Conservation (phyloP, 2,329 filamentous ascomycete species). For the Apiospora rasikravindrae region DNA sequence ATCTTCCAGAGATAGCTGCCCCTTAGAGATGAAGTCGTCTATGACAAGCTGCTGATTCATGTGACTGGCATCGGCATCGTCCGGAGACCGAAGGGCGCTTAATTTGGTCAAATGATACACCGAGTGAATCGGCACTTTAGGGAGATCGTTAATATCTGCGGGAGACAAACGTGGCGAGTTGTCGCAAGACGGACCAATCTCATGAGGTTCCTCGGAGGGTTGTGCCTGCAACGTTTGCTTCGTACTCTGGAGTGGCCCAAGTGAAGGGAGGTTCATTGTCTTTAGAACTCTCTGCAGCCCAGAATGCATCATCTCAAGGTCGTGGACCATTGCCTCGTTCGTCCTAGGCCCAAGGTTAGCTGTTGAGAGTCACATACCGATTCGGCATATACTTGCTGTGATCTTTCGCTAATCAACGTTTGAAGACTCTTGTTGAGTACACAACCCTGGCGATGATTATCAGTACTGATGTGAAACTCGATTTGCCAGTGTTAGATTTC, state of each 20-base stretch:
- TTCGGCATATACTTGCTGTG: conserved; percentile 36
- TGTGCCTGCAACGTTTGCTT: conserved; percentile 23
- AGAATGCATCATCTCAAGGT: conserved; percentile 30
- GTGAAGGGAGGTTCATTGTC: conserved; percentile 26
- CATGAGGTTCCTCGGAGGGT: conserved; percentile 25
- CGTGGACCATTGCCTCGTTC: conserved; percentile 28
- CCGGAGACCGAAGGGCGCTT: conserved; percentile 42
- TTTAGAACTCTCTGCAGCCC: conserved; percentile 29
- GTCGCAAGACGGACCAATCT: conserved; percentile 32
- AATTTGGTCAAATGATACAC: conserved; percentile 46
- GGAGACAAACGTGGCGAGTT: conserved; percentile 33
- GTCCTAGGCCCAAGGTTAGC: conserved; percentile 25
- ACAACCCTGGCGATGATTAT: conserved; percentile 32
- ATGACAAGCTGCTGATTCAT: conserved; percentile 18
- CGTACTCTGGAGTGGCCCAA: conserved; percentile 27
- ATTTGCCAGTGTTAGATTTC: too few species aligned
- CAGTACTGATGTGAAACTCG: not conserved
- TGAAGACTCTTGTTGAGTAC: conserved; percentile 48
- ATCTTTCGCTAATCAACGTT: conserved; percentile 48
- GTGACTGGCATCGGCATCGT: conserved; percentile 27
- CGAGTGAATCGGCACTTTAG: conserved; percentile 46
- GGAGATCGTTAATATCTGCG: conserved; percentile 41
- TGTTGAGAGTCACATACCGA: too few species aligned
- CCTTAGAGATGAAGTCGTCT: conserved; percentile 50
- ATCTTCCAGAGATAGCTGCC: conserved; percentile 50